These are phyloP conservation scores for Friedmanniomyces simplex DNA, from an alignment of 495 filamentous ascomycete genomes.

Conservation along the genomic window DNA sequence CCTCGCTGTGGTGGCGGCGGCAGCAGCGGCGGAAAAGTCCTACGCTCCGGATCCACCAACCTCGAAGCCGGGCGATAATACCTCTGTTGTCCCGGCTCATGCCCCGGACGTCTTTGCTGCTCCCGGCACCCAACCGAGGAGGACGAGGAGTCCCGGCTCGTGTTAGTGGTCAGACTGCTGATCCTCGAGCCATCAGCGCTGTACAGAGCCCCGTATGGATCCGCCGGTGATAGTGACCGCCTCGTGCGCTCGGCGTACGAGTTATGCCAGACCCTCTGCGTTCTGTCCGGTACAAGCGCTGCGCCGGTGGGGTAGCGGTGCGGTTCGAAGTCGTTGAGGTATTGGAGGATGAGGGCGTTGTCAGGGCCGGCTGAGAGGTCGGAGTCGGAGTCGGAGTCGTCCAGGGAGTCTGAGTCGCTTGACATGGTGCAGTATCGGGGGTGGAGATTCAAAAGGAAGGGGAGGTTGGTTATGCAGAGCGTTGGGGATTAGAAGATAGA, in stretches of 20 bases:
- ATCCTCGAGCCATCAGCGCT: too few species aligned
- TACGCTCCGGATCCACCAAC: too few species aligned
- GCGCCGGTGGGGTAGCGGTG: conserved; percentile 6
- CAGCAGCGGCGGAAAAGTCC: too few species aligned
- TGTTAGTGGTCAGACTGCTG: too few species aligned
- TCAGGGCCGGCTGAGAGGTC: neutral
- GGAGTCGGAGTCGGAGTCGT: neutral
- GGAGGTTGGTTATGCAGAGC: neutral
- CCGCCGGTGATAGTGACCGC: neutral
- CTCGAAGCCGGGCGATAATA: too few species aligned
- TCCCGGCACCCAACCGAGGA: too few species aligned
- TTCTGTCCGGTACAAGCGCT: neutral
- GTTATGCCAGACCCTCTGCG: neutral
- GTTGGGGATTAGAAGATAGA: neutral
- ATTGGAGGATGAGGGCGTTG: neutral
- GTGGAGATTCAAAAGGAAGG: neutral
- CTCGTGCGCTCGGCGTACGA: neutral
- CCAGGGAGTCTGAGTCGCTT: neutral
- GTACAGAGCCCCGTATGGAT: too few species aligned
- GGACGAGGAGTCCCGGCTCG: too few species aligned
- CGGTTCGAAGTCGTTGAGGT: conserved; percentile 5
- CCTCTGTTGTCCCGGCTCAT: too few species aligned
- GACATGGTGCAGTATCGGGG: neutral
- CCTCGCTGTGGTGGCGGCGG: too few species aligned
- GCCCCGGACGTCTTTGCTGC: too few species aligned